A percentile compares a stretch with the other conserved stretches of the same genome.
phyloP scores from a whole-genome alignment of 192 early-diverging fungal species.

The Podila minutissima region DNA sequence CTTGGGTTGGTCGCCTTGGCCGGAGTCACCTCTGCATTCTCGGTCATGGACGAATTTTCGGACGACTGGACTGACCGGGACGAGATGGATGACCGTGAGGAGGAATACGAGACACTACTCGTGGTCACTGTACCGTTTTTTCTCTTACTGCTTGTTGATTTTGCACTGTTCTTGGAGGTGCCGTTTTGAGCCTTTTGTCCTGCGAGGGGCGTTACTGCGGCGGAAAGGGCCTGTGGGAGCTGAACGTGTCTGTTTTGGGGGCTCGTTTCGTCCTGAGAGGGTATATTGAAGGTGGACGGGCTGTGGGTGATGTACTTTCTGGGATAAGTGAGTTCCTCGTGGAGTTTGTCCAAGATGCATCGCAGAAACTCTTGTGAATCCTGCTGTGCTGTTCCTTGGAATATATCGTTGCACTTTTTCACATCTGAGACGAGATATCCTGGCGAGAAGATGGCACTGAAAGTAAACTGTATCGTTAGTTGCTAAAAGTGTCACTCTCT shows the following conservation, averaged over 20 bases:
- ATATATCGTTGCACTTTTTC: conserved; percentile 46
- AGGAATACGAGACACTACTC: conserved; percentile 36
- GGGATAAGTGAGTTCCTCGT: conserved; percentile 55
- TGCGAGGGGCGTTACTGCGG: neutral
- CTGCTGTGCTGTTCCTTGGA: conserved; percentile 51
- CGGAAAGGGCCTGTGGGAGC: neutral
- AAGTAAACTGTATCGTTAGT: neutral
- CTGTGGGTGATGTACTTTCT: conserved; percentile 8
- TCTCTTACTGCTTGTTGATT: conserved; percentile 6
- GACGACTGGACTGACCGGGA: conserved; percentile 33
- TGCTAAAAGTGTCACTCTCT: neutral
- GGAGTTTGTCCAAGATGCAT: conserved; percentile 49
- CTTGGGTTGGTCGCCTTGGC: conserved; percentile 43
- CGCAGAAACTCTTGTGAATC: conserved; percentile 57
- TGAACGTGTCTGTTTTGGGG: conserved; percentile 9
- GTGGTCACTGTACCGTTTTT: conserved; percentile 2
- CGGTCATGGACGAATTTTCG: conserved; percentile 32
- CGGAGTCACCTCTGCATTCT: conserved; percentile 43
- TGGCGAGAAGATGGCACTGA: conserved; percentile 47
- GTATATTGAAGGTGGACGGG: conserved; percentile 9
- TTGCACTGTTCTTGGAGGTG: conserved; percentile 3
- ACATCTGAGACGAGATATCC: conserved; percentile 42
- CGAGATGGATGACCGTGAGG: conserved; percentile 34
- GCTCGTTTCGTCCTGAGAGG: conserved; percentile 21
- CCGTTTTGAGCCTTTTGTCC: neutral